Base-by-base conservation (phyloP, 2,329 filamentous ascomycete species). In the Arthrinium puccinioides region DNA sequence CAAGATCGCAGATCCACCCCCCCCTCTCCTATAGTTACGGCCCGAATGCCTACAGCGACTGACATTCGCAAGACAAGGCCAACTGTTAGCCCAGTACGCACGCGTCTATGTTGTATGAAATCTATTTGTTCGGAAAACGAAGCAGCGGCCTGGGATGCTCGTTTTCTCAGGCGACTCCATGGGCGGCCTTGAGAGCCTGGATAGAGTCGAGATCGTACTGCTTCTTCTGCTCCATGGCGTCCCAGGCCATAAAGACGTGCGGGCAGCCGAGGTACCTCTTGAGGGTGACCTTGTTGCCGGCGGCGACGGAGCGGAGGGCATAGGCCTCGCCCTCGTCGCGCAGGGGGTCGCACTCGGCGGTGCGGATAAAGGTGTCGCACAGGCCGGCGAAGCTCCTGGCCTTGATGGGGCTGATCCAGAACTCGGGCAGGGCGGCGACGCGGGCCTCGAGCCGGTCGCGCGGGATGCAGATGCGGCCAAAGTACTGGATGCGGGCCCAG, bases 311-410 rank as follows among this genome's bases (percentile, higher is more conserved):
- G 44, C 60, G 57, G 43, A 50, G 48, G 0, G 55, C 68, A 42
- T 72, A 72, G 0, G 60, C 61, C 50, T 72, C 67, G 3, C 66
- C 69, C 45, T 72, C 69, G 44, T 72, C 68, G 3, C 68, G 55
- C 37, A 72, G 45, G 2, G 66, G 64, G 43, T 70, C 67, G 23
- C 39, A 53, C 47, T 57, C 57, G 6, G 33, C 60, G 1, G 56
- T 63, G 24, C 55, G 44, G 29, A 60, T 49, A 16, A 55, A 58
- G 3, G 55, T 56, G 21, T 61, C 56, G 35, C 51, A 60, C 10
- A 59, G 44, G 7, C 49, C 55, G 32, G 21, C 44, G 51, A 52
- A 60, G 43, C 60, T 52, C 4, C 47, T 40, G 2, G 57, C 52
- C 4, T 48, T 44, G n/a, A 62, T 41, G 7, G 59, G 59, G 3